phyloP scores from a whole-genome alignment of 2,329 filamentous ascomycete species.

The Metarhizium guizhouense region DNA sequence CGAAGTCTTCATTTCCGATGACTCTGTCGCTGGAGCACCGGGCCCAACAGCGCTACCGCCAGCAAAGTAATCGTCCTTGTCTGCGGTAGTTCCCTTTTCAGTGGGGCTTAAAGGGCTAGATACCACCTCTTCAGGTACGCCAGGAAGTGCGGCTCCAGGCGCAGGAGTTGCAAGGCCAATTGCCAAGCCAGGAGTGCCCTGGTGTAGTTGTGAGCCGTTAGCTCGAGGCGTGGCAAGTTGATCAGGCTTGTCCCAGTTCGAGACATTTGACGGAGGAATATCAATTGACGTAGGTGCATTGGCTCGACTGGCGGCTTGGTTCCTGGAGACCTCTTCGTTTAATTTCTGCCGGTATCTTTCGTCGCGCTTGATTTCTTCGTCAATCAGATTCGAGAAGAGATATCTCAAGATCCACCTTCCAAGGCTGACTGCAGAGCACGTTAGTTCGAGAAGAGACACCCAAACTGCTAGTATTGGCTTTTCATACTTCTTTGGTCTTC shows the following conservation, averaged over 20 bases:
- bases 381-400: conserved; percentile 79
- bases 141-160: conserved; percentile 28
- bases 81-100: conserved; percentile 54
- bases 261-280: conserved; percentile 25
- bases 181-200: conserved; percentile 65
- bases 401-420: conserved; percentile 95
- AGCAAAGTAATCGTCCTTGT: conserved; percentile 72
- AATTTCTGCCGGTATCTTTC: conserved; percentile 61
- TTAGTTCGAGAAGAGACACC: conserved; percentile 13
- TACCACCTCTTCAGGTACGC: conserved; percentile 37
- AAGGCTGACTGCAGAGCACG: conserved; percentile 61
- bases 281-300: conserved; percentile 53
- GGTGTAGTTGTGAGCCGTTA: conserved; percentile 51
- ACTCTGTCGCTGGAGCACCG: conserved; percentile 21
- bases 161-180: conserved; percentile 71
- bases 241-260: conserved; percentile 31
- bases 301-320: conserved; percentile 42
- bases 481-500: conserved; percentile 82
- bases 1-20: conserved; percentile 40
- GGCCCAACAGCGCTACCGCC: conserved; percentile 28
- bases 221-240: conserved; percentile 53
- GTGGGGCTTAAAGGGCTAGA: conserved; percentile 36
- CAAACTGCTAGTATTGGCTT: not conserved
- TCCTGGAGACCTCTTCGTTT: conserved; percentile 52
- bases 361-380: conserved; percentile 83